Evolutionary conservation across 306 rosid species (phyloP).

Genomic region (Psophocarpus tetragonolobus): DNA sequence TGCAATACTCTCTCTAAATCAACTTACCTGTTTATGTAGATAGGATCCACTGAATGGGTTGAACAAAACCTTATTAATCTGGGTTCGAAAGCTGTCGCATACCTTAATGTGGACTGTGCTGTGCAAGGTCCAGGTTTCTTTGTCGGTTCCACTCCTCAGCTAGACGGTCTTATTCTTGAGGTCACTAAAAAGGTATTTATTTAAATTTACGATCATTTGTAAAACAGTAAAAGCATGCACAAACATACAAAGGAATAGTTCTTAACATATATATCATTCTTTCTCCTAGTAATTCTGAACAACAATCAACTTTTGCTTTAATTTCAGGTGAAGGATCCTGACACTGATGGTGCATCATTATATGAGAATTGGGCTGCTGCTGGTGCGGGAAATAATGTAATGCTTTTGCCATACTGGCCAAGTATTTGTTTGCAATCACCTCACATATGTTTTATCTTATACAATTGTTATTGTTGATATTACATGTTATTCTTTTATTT

Average conservation of each 20-base stretch:
- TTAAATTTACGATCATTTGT: neutral
- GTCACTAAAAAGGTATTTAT: constrained; percentile 65
- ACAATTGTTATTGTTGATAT: neutral
- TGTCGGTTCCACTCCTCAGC: constrained; percentile 91
- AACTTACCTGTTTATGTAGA: constrained; percentile 46
- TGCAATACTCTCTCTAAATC: constrained; percentile 30
- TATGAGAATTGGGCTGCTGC: constrained; percentile 58
- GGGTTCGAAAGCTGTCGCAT: constrained; percentile 79
- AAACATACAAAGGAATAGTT: neutral
- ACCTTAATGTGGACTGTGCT: constrained; percentile 96
- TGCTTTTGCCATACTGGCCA: constrained; percentile 29
- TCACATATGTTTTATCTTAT: neutral
- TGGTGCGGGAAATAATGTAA: constrained; percentile 50
- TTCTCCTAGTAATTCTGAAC: constrained; percentile 28
- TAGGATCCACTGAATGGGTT: constrained; percentile 99
- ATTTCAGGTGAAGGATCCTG: constrained; percentile 92
- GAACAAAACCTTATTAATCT: constrained; percentile 86
- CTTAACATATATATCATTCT: neutral
- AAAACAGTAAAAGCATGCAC: neutral
- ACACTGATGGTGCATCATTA: constrained; percentile 53
- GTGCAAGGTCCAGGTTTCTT: constrained; percentile 91
- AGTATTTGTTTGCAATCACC: constrained; percentile 15
- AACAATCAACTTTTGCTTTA: constrained; percentile 22
- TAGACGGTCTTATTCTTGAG: constrained; percentile 77
- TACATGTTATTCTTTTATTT: too few species aligned